phyloP scores from a whole-genome alignment of 305 asterid genomes.

The Fraxinus ornus region DNA sequence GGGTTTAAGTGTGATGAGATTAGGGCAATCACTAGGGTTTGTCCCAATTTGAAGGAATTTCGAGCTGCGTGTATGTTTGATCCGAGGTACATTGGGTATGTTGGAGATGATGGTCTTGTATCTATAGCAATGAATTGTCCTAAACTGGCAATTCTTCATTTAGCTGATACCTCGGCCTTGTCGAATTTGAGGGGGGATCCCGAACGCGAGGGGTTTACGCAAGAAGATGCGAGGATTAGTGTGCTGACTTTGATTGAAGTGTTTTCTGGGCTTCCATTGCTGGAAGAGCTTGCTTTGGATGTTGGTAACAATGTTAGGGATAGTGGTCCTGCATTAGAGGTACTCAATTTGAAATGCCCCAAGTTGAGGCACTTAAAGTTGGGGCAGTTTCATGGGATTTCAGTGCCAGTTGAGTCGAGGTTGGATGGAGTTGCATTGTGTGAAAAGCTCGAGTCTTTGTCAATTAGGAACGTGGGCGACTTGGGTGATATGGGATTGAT shows the following conservation, averaged over 20 bases:
- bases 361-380: conserved; percentile 62
- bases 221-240: conserved; percentile 57
- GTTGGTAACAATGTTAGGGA: conserved; percentile 64
- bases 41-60: conserved; percentile 61
- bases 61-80: conserved; percentile 72
- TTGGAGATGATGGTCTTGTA: conserved; percentile 64
- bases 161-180: conserved; percentile 70
- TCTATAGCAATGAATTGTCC: conserved; percentile 62
- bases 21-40: conserved; percentile 48
- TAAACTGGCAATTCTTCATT: conserved; percentile 56
- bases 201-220: conserved; percentile 48
- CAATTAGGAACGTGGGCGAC: conserved; percentile 69
- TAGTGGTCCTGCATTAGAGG: conserved; percentile 78
- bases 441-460: conserved; percentile 60
- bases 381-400: conserved; percentile 79
- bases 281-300: conserved; percentile 72
- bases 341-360: conserved; percentile 62
- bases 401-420: conserved; percentile 62
- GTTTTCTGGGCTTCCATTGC: conserved; percentile 63
- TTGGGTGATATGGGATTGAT: conserved; percentile 81
- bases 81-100: conserved; percentile 70
- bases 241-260: conserved; percentile 71
- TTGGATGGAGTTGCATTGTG: conserved; percentile 81
- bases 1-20: conserved; percentile 77
- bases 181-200: conserved; percentile 51